phyloP scores from a whole-genome alignment of 495 filamentous ascomycete species.

The Aspergillus heteromorphus region DNA sequence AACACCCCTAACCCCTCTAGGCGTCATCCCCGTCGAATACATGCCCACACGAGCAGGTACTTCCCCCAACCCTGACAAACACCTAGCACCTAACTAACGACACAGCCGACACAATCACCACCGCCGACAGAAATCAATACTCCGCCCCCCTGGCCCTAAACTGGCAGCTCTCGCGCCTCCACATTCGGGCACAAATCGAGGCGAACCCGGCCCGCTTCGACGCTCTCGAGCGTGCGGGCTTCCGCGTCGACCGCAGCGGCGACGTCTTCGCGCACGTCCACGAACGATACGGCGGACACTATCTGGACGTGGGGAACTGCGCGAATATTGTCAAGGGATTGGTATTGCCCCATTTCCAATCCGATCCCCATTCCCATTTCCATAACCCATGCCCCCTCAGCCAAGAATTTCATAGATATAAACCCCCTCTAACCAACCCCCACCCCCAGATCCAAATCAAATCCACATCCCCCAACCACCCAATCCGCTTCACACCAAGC shows the following conservation, averaged over 20 bases:
- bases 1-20: neutral
- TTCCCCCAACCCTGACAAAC: neutral
- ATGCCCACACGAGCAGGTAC: neutral
- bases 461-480: conserved; percentile 6
- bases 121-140: neutral
- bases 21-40: neutral
- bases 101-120: neutral
- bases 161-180: neutral
- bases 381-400: no score
- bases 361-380: no score
- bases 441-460: no score
- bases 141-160: neutral
- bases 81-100: neutral
- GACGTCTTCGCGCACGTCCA: conserved; percentile 23
- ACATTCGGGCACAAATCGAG: neutral
- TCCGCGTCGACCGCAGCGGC: conserved; percentile 23
- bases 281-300: conserved; percentile 30
- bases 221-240: conserved; percentile 25
- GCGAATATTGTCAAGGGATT: conserved; percentile 16
- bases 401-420: no score
- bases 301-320: conserved; percentile 32
- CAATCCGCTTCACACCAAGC: neutral
- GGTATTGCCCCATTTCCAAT: neutral
- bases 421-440: no score
- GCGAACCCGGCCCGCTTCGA: conserved; percentile 20